Conservation (phyloP, 805 yeast genomes). For the Schizosaccharomyces lindneri region DNA sequence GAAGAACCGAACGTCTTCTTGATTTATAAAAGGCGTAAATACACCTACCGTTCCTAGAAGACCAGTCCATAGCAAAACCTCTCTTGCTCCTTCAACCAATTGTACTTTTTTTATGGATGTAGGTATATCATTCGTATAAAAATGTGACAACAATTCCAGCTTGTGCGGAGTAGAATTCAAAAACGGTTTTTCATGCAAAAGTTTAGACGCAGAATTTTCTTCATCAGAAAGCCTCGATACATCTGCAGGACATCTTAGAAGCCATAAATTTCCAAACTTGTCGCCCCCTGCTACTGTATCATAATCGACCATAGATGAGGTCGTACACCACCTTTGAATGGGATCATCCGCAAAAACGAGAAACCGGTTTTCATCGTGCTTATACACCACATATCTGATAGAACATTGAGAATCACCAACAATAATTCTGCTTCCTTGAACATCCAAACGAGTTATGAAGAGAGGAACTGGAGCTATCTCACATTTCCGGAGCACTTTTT, state of each 20-base stretch:
- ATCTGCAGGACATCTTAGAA: constrained; percentile 33
- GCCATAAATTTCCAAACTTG: constrained; percentile 56
- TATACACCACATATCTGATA: constrained; percentile 29
- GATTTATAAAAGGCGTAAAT: constrained; percentile 38
- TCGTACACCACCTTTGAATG: constrained; percentile 39
- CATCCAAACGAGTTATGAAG: constrained; percentile 28
- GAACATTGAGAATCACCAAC: constrained; percentile 55
- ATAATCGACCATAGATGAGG: constrained; percentile 37
- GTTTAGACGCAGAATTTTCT: constrained; percentile 22
- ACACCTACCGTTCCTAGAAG: constrained; percentile 63
- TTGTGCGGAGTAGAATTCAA: constrained; percentile 33
- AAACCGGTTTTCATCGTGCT: constrained; percentile 21
- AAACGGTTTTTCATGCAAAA: constrained; percentile 14
- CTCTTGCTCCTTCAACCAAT: constrained; percentile 37
- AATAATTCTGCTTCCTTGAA: constrained; percentile 33
- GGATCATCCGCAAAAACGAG: constrained; percentile 46
- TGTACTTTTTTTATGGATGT: constrained; percentile 32
- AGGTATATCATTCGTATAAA: constrained; percentile 44
- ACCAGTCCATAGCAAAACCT: constrained; percentile 45
- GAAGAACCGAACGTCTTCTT: constrained; percentile 37
- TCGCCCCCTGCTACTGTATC: constrained; percentile 68
- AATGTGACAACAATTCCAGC: constrained; percentile 28
- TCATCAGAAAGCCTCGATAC: constrained; percentile 25
- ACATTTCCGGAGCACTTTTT: constrained; percentile 50
- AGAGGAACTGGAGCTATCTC: constrained; percentile 22